Base-by-base conservation (phyloP, 2,329 filamentous ascomycete species). In the Colletotrichum sp. region DNA sequence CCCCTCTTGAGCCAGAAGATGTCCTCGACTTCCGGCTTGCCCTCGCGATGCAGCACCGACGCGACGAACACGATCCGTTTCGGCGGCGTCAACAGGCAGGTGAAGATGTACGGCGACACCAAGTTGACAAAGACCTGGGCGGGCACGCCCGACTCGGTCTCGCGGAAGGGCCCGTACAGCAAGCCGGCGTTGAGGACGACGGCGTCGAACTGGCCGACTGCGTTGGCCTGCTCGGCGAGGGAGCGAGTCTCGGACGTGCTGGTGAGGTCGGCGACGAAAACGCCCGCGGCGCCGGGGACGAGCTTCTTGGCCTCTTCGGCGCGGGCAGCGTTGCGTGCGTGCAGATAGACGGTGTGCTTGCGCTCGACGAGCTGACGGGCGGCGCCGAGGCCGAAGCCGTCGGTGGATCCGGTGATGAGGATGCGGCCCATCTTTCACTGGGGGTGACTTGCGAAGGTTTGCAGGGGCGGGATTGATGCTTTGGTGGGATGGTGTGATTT, bases 371-470 rank as follows among this genome's bases (percentile, higher is more conserved):
- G 79, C 36, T 79, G 79, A 26, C 78, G 78, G 39, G 79, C 79
- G 43, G 79, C 66, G 52, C 77, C 78, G 26, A 79, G 72, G 68
- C 79, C 79, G 39, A 80, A 78, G 55, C 79, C 79, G n/a, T 80
- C 79, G 28, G 78, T 77, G 30, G 79, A 80, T 7, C 79, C 79
- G 5, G 79, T 80, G 36, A 80, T 80, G 60, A 80, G 77, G 59
- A 80, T 77, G 24, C 79, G 79, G 24, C 69, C 78, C 79, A 80
- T 79, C 48, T 65, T 43, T 59, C 6, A 12, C 60, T 63, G 9
- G 32, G 59, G 64, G n/a, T 34, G 14, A 68, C 0, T 48, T 21
- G 66, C 43, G 55, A 34, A 32, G 30, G 60, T 63, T 63, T 63
- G 2, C 60, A 63, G 30, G 60, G 60, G 28, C 16, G 60, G 18